Conservation (phyloP, 768 basidiomycete genomes). For the Candolleomyces eurysporus region DNA sequence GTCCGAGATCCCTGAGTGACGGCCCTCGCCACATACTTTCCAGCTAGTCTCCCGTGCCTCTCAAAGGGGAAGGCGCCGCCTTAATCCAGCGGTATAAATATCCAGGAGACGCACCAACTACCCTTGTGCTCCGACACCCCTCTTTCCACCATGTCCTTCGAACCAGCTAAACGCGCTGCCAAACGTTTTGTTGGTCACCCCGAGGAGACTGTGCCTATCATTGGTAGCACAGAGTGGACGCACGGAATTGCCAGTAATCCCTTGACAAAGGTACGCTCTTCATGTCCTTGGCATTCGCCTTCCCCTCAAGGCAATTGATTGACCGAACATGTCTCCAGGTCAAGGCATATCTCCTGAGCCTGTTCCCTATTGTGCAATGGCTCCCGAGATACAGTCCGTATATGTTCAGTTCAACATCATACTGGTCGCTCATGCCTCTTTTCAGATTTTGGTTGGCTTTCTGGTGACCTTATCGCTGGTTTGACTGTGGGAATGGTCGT, state of each 20-base stretch:
- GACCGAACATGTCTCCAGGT: conserved; percentile 36
- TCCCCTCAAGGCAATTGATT: conserved; percentile 7
- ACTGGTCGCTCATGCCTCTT: background rate
- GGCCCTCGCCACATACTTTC: background rate
- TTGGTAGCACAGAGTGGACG: conserved; percentile 60
- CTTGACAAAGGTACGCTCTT: conserved; percentile 43
- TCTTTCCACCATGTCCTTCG: conserved; percentile 19
- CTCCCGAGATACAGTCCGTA: conserved; percentile 79
- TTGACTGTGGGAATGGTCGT: conserved; percentile 94
- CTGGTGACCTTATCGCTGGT: conserved; percentile 86
- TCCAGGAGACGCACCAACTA: background rate
- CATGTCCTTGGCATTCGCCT: background rate
- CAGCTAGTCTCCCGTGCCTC: background rate
- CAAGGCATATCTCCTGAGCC: conserved; percentile 57
- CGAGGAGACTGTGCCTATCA: conserved; percentile 55
- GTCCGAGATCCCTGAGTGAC: background rate
- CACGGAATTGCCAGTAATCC: conserved; percentile 41
- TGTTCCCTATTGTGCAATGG: conserved; percentile 89
- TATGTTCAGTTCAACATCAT: background rate
- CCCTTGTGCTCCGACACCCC: conserved; percentile 4
- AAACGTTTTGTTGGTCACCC: conserved; percentile 63
- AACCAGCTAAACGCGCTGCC: conserved; percentile 43
- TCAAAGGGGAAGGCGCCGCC: background rate
- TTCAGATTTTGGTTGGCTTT: conserved; percentile 73
- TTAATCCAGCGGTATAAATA: conserved; percentile 10